Evolutionary conservation across 768 basidiomycete species (phyloP).

Genomic region (Kwoniella europaea): DNA sequence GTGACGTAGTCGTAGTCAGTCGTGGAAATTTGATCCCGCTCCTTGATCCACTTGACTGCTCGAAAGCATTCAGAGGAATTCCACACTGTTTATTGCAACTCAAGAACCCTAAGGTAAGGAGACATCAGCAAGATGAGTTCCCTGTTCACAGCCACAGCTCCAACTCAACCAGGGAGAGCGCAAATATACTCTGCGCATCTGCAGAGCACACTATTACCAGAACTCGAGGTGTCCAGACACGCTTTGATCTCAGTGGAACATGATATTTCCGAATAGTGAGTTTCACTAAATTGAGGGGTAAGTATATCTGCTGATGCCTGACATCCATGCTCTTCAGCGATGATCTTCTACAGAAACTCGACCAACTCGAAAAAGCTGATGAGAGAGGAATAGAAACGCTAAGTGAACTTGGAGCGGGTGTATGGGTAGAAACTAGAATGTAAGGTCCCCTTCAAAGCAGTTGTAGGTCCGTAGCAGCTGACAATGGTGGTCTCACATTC

Average conservation of each 20-base stretch:
- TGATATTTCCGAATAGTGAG: conserved; percentile 44
- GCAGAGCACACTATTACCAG: conserved; percentile 26
- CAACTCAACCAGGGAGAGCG: neutral
- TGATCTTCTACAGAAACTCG: conserved; percentile 1
- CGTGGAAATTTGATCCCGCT: neutral
- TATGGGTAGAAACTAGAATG: conserved; percentile 32
- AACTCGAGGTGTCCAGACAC: conserved; percentile 19
- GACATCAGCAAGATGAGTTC: neutral
- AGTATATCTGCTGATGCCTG: neutral
- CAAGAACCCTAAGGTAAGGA: neutral
- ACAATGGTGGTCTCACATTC: neutral
- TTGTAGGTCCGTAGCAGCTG: neutral
- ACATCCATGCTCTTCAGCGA: neutral
- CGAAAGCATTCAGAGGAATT: no score
- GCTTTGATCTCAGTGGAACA: conserved; percentile 18
- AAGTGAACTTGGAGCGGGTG: conserved; percentile 28
- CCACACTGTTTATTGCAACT: neutral
- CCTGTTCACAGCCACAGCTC: neutral
- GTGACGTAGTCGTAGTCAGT: neutral
- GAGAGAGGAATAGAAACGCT: conserved; percentile 20
- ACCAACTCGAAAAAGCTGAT: conserved; percentile 11
- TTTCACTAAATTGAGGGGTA: neutral
- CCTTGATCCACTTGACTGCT: neutral
- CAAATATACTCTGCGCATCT: conserved; percentile 30
- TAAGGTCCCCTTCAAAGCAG: conserved; percentile 9